Percentiles rank a stretch among this genome's conserved stretches.
These are phyloP conservation scores for Podospora australis DNA, from an alignment of 495 filamentous ascomycete species.

Conservation along the genomic window DNA sequence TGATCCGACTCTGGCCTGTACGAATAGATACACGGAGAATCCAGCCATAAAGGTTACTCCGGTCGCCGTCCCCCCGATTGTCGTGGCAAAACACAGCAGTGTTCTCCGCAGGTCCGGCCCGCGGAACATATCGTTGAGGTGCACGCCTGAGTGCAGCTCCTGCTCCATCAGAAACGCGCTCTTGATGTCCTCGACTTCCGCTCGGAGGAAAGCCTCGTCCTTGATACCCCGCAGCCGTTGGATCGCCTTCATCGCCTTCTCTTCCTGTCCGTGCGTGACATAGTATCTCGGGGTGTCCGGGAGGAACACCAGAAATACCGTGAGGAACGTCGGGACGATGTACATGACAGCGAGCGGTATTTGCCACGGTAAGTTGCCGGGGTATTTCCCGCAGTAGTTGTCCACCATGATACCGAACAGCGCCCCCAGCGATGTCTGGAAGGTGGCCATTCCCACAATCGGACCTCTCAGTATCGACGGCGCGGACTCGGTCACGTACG, in stretches of 20 bases:
- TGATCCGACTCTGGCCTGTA: conserved; percentile 22
- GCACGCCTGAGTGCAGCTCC: conserved; percentile 20
- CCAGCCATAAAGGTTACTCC: conserved; percentile 27
- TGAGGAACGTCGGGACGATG: conserved; percentile 43
- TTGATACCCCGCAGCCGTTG: conserved; percentile 20
- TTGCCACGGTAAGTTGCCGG: conserved; percentile 36
- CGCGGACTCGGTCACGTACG: conserved; percentile 36
- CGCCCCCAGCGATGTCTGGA: conserved; percentile 45
- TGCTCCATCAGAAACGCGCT: conserved; percentile 21
- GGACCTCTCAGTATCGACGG: conserved; percentile 37
- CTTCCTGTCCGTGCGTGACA: conserved; percentile 27
- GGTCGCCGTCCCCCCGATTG: conserved; percentile 21
- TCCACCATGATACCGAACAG: conserved; percentile 49
- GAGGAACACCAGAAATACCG: conserved; percentile 43
- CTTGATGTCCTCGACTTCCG: conserved; percentile 27
- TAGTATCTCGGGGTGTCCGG: conserved; percentile 51
- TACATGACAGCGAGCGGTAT: conserved; percentile 50
- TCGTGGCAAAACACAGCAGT: conserved; percentile 19
- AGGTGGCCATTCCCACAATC: conserved; percentile 44
- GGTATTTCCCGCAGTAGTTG: conserved; percentile 35
- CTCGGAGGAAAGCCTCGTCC: conserved; percentile 21
- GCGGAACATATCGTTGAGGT: conserved; percentile 24
- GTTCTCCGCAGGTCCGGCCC: conserved; percentile 27
- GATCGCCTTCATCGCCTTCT: conserved; percentile 27
- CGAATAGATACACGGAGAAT: conserved; percentile 28